Evolutionary conservation across 192 early-diverging fungal genomes (phyloP), one percentile per base, ranked within the genome.

Genomic region (Pecoramyces ruminantium): DNA sequence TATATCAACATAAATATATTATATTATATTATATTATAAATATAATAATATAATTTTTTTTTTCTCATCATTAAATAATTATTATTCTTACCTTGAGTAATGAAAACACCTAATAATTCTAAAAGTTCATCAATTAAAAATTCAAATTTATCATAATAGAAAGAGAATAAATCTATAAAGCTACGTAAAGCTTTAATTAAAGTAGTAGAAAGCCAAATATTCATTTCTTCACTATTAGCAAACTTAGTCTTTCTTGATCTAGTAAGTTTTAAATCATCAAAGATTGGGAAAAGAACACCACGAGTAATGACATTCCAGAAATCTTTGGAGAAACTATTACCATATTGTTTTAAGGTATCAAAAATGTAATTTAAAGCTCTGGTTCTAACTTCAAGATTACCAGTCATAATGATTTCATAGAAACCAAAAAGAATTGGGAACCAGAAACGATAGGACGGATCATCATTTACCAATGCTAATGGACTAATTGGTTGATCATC

Each of bases 201-300:
- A 18, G 96, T 96, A 14, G 95, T 96, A 18, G 94, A 96, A 77
- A 98, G 88, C 96, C 96, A 98, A 29, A 96, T 90, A 81, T 91
- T 92, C 84, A 96, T 88, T 81, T 98, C 95, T 81, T 96, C 96
- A 42, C 92, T 90, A 40, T 90, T 91, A 25, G 92, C 91, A 79
- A 93, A 92, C 13, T 94, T 92, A 38, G 86, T 85, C 39, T 85
- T 84, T 78, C 86, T 85, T 16, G 84, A 83, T 13, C 85, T 82
- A 11, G 87, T 86, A 80, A 85, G 88, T 30, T 89, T 91, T 79
- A 97, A 83, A 82, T 96, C 95, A 67, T 93, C 92, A 87, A 98
- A 98, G 67, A 98, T 92, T 13, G 94, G 91, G 83, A 96, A 98
- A 14, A 98, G 90, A 27, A 96, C 90, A 28, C 94, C 93, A 29